Base-by-base conservation (phyloP, 2,329 filamentous ascomycete genomes). In the Colletotrichum truncatum region DNA sequence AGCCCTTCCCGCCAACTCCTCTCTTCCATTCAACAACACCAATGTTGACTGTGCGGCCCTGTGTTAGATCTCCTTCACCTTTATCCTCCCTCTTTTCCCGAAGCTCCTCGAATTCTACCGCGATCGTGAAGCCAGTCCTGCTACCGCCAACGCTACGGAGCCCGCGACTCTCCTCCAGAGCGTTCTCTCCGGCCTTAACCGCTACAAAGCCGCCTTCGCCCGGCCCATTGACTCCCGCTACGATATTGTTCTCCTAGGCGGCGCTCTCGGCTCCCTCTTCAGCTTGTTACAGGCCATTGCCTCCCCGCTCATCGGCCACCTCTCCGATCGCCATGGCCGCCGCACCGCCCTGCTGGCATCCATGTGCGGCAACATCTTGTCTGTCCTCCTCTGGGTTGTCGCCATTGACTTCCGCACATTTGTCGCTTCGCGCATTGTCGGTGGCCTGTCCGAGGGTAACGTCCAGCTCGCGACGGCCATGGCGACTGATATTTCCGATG, bases 341-440 rank as follows among this genome's bases (percentile, higher is more conserved):
- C 87, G 95, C 54, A 93, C 89, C 2, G 95, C 96, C 16, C 86
- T 99, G 52, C 87, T 99, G 21, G 92, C 91, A 80, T 95, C 93
- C 71, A 98, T 99, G 96, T 81, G 84, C 4, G 96, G 96, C 39
- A 99, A 99, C 77, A 94, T 98, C 55, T 80, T 97, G 55, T 97
- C 93, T 21, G 96, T 99, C 8, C 89, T 97, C 26, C 88, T 99
- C 11, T 99, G 96, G 96, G 93, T 98, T 8, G 87, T 91, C 45
- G 96, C 96, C 1, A 91, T 93, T 57, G 95, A 98, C 80, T 99
- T 99, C 81, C 89, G 94, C 41, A 98, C 95, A 2, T 99, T 99
- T 75, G 85, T 99, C 28, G 92, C 94, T n/a, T 97, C 93, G 71
- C 89, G 96, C 53, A 81, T 99, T 2, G 93, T 99, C 1, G 96